Percentiles rank a stretch among this genome's conserved stretches.
These are phyloP conservation scores for Fagus sylvatica DNA, from an alignment of 306 rosid species.

Conservation along the genomic window DNA sequence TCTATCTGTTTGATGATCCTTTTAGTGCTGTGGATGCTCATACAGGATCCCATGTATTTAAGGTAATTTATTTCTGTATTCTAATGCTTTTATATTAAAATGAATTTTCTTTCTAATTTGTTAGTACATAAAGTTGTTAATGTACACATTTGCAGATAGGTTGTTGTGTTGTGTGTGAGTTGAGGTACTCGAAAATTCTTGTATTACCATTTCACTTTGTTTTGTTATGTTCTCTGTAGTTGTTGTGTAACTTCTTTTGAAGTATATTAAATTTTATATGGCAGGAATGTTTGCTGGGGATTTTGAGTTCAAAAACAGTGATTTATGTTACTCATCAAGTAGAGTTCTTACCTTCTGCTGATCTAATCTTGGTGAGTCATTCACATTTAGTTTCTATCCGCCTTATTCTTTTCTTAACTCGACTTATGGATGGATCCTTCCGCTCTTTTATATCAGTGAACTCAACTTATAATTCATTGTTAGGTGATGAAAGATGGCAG, in stretches of 20 bases:
- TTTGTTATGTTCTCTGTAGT: neutral
- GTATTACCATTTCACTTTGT: neutral
- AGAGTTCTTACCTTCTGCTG: slow-evolving; percentile 84
- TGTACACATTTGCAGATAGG: too few relatives aligned
- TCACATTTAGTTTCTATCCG: neutral
- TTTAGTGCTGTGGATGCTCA: slow-evolving; percentile 62
- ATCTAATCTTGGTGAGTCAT: slow-evolving; percentile 66
- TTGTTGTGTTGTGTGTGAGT: too few relatives aligned
- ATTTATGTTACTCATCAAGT: slow-evolving; percentile 87
- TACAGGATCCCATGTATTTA: slow-evolving; percentile 54
- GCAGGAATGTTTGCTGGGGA: slow-evolving; percentile 81
- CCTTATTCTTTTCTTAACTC: neutral
- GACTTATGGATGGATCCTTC: too few relatives aligned
- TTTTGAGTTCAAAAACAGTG: slow-evolving; percentile 70
- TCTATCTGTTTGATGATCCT: slow-evolving; percentile 48
- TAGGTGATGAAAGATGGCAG: slow-evolving; percentile 89
- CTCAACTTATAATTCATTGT: neutral
- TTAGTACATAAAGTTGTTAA: too few relatives aligned
- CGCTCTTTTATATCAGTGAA: too few relatives aligned
- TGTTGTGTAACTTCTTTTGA: neutral
- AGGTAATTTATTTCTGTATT: slow-evolving; percentile 14
- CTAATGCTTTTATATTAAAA: neutral
- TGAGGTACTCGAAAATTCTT: too few relatives aligned
- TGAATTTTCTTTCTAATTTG: neutral
- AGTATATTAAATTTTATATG: neutral